Evolutionary conservation across 192 early-diverging fungal species (phyloP).

Genomic region (Linnemannia elongata): DNA sequence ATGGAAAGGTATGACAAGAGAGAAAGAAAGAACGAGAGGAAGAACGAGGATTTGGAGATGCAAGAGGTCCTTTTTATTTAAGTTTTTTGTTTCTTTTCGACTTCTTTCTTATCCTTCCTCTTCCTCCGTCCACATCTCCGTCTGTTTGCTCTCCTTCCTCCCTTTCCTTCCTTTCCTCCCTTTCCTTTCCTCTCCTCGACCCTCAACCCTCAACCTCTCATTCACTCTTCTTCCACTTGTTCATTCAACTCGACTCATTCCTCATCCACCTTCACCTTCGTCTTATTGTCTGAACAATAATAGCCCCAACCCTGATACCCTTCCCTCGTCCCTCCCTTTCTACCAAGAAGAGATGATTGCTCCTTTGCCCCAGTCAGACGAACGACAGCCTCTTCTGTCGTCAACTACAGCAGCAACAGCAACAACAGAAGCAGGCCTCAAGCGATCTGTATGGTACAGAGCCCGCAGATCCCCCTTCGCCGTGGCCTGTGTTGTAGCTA

Average conservation of each 20-base stretch:
- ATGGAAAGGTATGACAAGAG: not conserved
- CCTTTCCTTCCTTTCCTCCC: not conserved
- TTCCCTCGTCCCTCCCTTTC: too few relatives aligned
- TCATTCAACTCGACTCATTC: not conserved
- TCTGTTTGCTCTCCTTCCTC: not conserved
- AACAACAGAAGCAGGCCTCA: not conserved
- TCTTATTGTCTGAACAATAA: not conserved
- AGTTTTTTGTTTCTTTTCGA: not conserved
- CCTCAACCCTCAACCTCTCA: not conserved
- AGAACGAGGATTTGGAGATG: not conserved
- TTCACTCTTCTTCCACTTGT: not conserved
- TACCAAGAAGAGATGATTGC: constrained; percentile 27
- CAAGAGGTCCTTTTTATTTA: not conserved
- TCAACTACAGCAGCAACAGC: not conserved
- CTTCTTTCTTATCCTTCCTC: not conserved
- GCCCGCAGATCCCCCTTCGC: constrained; percentile 48
- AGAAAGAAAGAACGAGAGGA: not conserved
- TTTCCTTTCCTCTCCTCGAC: constrained; percentile 8
- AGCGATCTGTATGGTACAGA: constrained; percentile 30
- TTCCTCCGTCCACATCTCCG: not conserved
- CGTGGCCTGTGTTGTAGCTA: constrained; percentile 63
- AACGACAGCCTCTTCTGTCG: constrained; percentile 27
- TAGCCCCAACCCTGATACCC: too few relatives aligned
- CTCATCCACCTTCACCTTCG: not conserved
- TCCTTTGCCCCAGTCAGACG: constrained; percentile 36